Evolutionary conservation across 2,329 filamentous ascomycete species (phyloP).

Genomic region (Eurotiales sp.): DNA sequence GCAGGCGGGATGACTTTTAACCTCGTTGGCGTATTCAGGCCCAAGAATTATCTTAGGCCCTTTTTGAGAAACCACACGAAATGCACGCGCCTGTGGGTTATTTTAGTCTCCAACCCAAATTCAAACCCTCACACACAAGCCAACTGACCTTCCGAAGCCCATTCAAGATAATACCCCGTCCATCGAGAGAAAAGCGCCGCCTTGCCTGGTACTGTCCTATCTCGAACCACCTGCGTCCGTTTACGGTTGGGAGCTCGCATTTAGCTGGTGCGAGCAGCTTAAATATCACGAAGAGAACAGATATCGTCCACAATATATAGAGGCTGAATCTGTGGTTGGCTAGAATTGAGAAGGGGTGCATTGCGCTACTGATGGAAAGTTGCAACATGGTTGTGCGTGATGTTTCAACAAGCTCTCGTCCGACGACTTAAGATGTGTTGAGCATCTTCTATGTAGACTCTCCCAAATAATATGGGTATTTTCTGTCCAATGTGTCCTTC

Average conservation of each 20-base stretch:
- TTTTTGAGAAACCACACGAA: not conserved
- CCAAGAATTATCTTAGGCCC: not conserved
- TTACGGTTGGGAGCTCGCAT: not conserved
- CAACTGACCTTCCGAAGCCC: not conserved
- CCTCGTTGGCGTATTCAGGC: not conserved
- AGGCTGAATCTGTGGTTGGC: not conserved
- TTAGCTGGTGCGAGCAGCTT: not conserved
- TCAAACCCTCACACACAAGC: not conserved
- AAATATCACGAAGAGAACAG: not conserved
- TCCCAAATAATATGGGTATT: not conserved
- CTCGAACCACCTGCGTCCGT: not conserved
- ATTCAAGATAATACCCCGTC: not conserved
- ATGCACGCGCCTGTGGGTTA: not conserved
- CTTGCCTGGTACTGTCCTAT: not conserved
- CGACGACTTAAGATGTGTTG: not conserved
- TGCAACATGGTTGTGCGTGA: not conserved
- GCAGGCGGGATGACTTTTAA: not conserved
- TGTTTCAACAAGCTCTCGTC: not conserved
- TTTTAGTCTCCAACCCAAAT: not conserved
- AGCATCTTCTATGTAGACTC: not conserved
- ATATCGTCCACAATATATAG: not conserved
- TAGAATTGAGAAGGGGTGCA: not conserved
- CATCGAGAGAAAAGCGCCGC: not conserved
- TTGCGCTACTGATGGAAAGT: not conserved
- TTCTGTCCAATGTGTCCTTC: not conserved